Evolutionary conservation across 2,329 filamentous ascomycete genomes (phyloP).

Genomic region (Ceratocystis huliohia): DNA sequence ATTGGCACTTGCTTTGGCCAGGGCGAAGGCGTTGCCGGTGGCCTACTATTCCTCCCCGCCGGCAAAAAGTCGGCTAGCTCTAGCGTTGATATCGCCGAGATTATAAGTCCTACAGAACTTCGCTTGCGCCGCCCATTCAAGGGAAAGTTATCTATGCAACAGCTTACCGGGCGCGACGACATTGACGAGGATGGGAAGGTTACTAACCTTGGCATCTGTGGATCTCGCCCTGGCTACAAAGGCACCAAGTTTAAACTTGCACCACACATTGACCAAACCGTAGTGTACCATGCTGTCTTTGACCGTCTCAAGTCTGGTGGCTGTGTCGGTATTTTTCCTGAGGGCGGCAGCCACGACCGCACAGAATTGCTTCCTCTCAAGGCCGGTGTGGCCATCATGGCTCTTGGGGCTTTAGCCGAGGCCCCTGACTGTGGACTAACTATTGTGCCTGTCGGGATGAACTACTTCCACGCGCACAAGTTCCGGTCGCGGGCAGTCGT

Average conservation of each 20-base stretch:
- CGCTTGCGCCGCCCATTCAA: constrained; percentile 80
- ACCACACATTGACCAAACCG: constrained; percentile 84
- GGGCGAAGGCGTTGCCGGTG: constrained; percentile 58
- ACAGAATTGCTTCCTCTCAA: constrained; percentile 85
- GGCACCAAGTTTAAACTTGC: constrained; percentile 79
- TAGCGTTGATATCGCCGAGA: constrained; percentile 71
- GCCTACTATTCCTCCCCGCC: constrained; percentile 75
- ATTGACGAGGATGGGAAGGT: constrained; percentile 55
- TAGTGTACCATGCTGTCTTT: constrained; percentile 90
- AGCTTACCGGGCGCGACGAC: constrained; percentile 70
- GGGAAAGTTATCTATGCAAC: constrained; percentile 57
- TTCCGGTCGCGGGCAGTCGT: constrained; percentile 92
- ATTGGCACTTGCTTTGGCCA: constrained; percentile 72
- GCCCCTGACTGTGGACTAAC: constrained; percentile 79
- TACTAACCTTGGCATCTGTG: constrained; percentile 41
- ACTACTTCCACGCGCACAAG: constrained; percentile 98
- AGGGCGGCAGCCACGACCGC: constrained; percentile 90
- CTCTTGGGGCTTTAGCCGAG: constrained; percentile 73
- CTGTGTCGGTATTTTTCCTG: constrained; percentile 92
- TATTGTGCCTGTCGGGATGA: constrained; percentile 96
- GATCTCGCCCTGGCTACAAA: constrained; percentile 48
- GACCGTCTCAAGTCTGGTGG: constrained; percentile 67
- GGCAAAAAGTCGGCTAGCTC: constrained; percentile 64
- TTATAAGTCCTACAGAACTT: constrained; percentile 67
- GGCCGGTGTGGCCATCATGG: constrained; percentile 96